Percentiles rank a stretch among this genome's conserved stretches.
Evolutionary conservation across 345 rosid genomes (phyloP).

Genomic region (Erysimum cheiranthoides): DNA sequence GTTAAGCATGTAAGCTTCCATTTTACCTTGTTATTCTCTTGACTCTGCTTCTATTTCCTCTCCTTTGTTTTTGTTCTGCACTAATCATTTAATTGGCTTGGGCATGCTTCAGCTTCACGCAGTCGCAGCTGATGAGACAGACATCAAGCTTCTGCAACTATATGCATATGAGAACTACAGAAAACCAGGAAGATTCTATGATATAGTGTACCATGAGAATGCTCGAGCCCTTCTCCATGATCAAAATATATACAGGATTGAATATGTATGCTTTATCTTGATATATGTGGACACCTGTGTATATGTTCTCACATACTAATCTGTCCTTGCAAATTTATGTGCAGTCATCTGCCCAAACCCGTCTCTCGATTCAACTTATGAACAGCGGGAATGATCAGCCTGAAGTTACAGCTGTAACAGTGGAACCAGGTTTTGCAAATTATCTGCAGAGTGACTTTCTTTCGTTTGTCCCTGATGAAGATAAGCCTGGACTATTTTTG

Average conservation of each 20-base stretch:
- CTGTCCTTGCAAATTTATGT: slow-evolving; percentile 29
- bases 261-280: slow-evolving; percentile 69
- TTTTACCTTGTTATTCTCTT: slow-evolving; percentile 18
- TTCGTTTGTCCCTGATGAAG: slow-evolving; percentile 61
- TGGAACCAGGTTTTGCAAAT: slow-evolving; percentile 85
- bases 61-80: slow-evolving; percentile 4
- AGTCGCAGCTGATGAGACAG: slow-evolving; percentile 87
- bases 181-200: slow-evolving; percentile 72
- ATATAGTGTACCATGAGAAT: slow-evolving; percentile 85
- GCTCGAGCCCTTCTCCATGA: slow-evolving; percentile 85
- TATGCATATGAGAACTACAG: slow-evolving; percentile 82
- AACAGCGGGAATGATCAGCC: slow-evolving; percentile 86
- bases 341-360: slow-evolving; percentile 68
- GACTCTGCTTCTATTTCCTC: slow-evolving; percentile 19
- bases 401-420: slow-evolving; percentile 85
- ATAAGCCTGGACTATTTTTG: slow-evolving; percentile 67
- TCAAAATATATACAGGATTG: slow-evolving; percentile 85
- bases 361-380: slow-evolving; percentile 86
- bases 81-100: slow-evolving; percentile 27
- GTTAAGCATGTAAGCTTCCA: slow-evolving; percentile 77
- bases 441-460: slow-evolving; percentile 83
- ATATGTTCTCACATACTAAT: slow-evolving; percentile 27
- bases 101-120: slow-evolving; percentile 74
- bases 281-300: neutral
- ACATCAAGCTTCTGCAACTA: slow-evolving; percentile 86